Evolutionary conservation across 2,329 filamentous ascomycete species (phyloP).

Genomic region (Alternaria incomplexa): DNA sequence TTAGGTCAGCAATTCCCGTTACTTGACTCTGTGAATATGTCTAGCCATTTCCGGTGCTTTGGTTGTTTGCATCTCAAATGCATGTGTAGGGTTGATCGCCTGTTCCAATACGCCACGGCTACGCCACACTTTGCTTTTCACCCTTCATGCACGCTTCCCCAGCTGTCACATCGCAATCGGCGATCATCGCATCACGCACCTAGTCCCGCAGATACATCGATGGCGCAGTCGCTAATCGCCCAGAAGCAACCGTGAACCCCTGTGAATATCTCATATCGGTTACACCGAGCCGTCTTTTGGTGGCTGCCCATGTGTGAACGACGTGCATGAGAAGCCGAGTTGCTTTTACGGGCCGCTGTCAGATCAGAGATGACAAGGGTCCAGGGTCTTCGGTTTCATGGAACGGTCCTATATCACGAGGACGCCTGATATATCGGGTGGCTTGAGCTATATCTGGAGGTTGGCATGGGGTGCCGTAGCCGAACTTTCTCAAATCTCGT

Average conservation of each 20-base stretch:
- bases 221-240: not conserved
- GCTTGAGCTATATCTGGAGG: not conserved
- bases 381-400: not conserved
- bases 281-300: not conserved
- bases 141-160: not conserved
- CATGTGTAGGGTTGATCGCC: not conserved
- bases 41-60: not conserved
- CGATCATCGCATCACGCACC: not conserved
- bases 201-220: not conserved
- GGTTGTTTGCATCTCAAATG: slow-evolving; percentile 19
- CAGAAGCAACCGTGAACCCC: not conserved
- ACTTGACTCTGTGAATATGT: not conserved
- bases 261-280: not conserved
- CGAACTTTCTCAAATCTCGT: not conserved
- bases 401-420: not conserved
- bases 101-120: not conserved
- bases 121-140: not conserved
- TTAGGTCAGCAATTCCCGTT: slow-evolving; percentile 2
- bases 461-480: not conserved
- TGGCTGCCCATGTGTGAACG: not conserved
- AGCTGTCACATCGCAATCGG: not conserved
- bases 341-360: not conserved
- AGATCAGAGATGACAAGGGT: not conserved
- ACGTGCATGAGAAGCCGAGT: not conserved
- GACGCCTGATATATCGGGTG: not conserved